Percentiles rank a stretch among this genome's conserved stretches.
Evolutionary conservation across 257 asterid genomes (phyloP).

Genomic region (Mitragyna speciosa): DNA sequence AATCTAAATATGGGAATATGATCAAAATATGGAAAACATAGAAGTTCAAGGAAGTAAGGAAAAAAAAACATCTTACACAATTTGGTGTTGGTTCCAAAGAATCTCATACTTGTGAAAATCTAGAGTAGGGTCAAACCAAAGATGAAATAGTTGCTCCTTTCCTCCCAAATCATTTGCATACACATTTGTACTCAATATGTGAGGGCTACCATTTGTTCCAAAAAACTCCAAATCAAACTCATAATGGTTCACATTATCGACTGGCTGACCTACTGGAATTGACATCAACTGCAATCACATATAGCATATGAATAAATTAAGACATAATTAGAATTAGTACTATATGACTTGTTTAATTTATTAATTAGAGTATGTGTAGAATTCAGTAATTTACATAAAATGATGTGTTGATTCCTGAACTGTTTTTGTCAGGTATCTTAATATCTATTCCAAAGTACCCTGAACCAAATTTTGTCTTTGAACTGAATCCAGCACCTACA

Average conservation of each 20-base stretch:
- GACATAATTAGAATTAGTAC: background rate
- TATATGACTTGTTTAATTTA: background rate
- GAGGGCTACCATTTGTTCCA: conserved; percentile 12
- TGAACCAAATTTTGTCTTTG: conserved; percentile 27
- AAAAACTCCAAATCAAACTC: conserved; percentile 36
- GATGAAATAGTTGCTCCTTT: conserved; percentile 29
- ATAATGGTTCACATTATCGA: background rate
- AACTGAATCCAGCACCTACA: conserved; percentile 33
- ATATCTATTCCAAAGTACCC: conserved; percentile 19
- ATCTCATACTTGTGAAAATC: conserved; percentile 21
- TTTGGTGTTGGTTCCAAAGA: conserved; percentile 28
- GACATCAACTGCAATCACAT: conserved; percentile 19
- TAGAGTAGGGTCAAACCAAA: conserved; percentile 25
- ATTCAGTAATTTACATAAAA: conserved; percentile 19
- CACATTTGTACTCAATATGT: conserved; percentile 24
- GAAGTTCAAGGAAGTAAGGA: too few relatives aligned
- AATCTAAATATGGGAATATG: too few relatives aligned
- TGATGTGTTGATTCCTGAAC: conserved; percentile 22
- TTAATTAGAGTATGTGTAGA: background rate
- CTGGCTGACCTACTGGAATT: background rate
- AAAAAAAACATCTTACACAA: conserved; percentile 18
- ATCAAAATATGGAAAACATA: too few relatives aligned
- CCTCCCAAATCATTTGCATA: conserved; percentile 23
- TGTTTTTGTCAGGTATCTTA: conserved; percentile 25
- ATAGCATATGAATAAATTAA: background rate